phyloP scores from a whole-genome alignment of 441 rosid species.

The Lagerstroemia fauriei region DNA sequence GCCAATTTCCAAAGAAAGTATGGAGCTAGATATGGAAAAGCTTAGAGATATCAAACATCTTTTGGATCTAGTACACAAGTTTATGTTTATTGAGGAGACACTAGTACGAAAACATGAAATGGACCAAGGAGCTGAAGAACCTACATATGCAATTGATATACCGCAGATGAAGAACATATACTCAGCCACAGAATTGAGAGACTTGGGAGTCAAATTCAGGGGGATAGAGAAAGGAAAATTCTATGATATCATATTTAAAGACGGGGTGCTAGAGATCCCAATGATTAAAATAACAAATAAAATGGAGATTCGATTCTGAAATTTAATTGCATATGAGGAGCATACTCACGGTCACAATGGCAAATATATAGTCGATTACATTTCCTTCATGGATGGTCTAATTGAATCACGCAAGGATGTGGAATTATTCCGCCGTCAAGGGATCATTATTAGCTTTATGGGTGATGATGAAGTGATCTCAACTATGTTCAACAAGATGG shows the following conservation, averaged over 20 bases:
- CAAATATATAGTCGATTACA: not conserved
- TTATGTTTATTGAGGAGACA: not conserved
- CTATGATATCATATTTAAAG: conserved; percentile 21
- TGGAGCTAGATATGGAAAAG: not conserved
- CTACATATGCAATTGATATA: not conserved
- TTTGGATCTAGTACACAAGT: not conserved
- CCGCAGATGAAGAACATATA: not conserved
- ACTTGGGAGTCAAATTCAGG: conserved; percentile 31
- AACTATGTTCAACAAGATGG: conserved; percentile 17
- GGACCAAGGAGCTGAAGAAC: not conserved
- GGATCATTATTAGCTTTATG: conserved; percentile 11
- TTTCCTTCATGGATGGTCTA: conserved; percentile 19
- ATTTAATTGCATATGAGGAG: conserved; percentile 27
- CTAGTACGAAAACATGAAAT: not conserved
- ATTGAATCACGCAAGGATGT: conserved; percentile 20
- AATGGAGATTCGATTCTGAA: not conserved
- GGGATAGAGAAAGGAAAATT: not conserved
- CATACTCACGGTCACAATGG: not conserved
- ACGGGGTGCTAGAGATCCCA: conserved; percentile 28
- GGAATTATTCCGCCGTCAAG: conserved; percentile 10
- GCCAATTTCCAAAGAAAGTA: no score
- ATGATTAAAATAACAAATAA: not conserved
- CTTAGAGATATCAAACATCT: conserved; percentile 7
- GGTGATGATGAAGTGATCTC: conserved; percentile 20
- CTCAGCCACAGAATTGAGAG: conserved; percentile 26